Conservation (phyloP, 2,329 filamentous ascomycete genomes). For the Paraconiothyrium brasiliense region DNA sequence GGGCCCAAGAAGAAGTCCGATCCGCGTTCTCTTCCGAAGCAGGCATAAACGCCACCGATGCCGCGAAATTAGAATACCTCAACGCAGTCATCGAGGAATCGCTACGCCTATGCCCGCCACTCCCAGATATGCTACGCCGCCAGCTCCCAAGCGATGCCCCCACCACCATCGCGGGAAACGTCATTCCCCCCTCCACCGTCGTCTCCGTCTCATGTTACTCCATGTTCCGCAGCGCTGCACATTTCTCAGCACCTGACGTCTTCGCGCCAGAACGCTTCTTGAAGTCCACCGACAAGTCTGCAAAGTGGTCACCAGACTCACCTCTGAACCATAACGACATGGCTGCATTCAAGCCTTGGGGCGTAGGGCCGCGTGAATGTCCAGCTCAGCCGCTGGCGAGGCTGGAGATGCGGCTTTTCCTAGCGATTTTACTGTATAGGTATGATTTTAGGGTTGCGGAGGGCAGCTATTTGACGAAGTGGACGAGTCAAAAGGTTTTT, state of each 20-base stretch:
- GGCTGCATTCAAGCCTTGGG: constrained; percentile 19
- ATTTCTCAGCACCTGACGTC: constrained; percentile 11
- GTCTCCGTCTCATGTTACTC: constrained; percentile 15
- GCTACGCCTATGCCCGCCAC: constrained; percentile 22
- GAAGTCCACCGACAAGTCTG: not conserved
- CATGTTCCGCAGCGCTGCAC: constrained; percentile 10
- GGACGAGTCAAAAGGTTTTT: constrained; percentile 23
- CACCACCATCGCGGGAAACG: constrained; percentile 31
- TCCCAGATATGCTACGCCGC: constrained; percentile 26
- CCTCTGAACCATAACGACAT: constrained; percentile 7
- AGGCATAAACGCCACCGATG: constrained; percentile 19
- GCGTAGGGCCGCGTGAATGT: constrained; percentile 19
- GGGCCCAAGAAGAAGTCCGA: constrained; percentile 24
- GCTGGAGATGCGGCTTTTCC: constrained; percentile 21
- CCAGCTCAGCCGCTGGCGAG: constrained; percentile 19
- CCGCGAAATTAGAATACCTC: constrained; percentile 13
- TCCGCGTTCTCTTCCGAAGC: constrained; percentile 13
- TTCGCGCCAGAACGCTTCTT: constrained; percentile 17
- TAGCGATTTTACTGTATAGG: constrained; percentile 21
- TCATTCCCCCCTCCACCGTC: not conserved
- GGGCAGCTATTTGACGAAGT: constrained; percentile 12
- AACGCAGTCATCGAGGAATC: constrained; percentile 14
- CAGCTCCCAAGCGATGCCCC: constrained; percentile 28
- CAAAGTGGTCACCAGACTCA: not conserved
- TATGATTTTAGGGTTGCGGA: constrained; percentile 16